These are phyloP conservation scores for Adansonia rubrostipa DNA, from an alignment of 441 rosid genomes.

Conservation along the genomic window DNA sequence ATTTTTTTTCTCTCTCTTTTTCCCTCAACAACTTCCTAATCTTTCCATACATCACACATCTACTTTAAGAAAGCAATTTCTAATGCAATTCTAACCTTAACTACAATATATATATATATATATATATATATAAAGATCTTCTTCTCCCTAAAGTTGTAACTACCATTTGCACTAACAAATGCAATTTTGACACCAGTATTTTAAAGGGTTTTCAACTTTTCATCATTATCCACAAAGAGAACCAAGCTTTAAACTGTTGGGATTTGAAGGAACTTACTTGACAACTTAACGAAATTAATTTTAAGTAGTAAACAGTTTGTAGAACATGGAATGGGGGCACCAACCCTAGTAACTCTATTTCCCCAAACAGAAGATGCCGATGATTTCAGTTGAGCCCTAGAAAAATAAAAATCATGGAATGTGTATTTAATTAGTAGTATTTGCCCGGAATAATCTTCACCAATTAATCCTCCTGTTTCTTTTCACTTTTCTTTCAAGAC, in stretches of 20 bases:
- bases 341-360: neutral
- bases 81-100: slow-evolving; percentile 1
- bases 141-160: slow-evolving; percentile 10
- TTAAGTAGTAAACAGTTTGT: too few species aligned
- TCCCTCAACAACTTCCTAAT: slow-evolving; percentile 1
- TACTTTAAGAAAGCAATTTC: slow-evolving; percentile 8
- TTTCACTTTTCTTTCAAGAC: slow-evolving; percentile 13
- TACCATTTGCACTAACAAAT: neutral
- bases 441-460: neutral
- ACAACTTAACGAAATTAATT: too few species aligned
- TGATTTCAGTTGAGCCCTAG: neutral
- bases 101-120: too few species aligned
- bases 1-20: neutral
- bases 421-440: neutral
- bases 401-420: neutral
- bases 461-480: neutral
- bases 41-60: slow-evolving; percentile 4
- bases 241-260: neutral
- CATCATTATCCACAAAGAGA: neutral
- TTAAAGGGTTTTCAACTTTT: neutral
- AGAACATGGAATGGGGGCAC: too few species aligned
- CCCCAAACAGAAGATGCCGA: neutral
- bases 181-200: neutral
- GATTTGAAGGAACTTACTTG: neutral
- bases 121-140: neutral